Base-by-base conservation (phyloP, 1,284 basidiomycete genomes). In the Cystobasidiaceae sp. region DNA sequence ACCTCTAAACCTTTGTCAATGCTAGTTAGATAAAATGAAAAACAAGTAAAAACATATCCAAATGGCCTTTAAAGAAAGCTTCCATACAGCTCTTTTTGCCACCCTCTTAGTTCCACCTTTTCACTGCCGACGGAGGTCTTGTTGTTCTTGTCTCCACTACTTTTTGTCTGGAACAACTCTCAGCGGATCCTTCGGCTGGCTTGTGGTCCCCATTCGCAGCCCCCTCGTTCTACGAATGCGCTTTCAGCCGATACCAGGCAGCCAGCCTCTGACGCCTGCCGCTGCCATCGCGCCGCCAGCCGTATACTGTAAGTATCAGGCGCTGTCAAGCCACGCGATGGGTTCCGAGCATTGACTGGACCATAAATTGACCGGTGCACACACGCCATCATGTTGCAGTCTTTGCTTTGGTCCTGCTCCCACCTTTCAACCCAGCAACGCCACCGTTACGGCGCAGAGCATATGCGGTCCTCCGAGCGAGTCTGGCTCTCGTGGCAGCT, bases 191-290 rank as follows among this genome's bases (percentile, higher is more conserved):
- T 13, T 28, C 2, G 15, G 13, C 11, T 5, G 13, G n/a, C 3
- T 8, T 28, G 9, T 13, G 17, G 8, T 15, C 28, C 8, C 33
- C 33, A 30, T n/a, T 9, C 1, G 2, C 2, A 8, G 9, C 13
- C 13, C n/a, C 27, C 2, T 15, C 49, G 8, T 32, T 21, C 21
- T 28, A n/a, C n/a, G 49, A 15, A 62, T 62, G 60, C 52, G 41
- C 43, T 64, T 64, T 28, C 30, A 46, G 52, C 61, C 61, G 32
- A 64, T 64, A 28, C 61, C 61, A 1, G 61, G 61, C 27, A 56
- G 51, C 27, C 44, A 39, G 51, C 61, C 61, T 45, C 39, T 64
- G 61, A 55, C 51, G 2, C 3, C 56, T 25, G 25, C 41, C 7
- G 61, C 61, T 9, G 61, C 61, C 17, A 23, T 64, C 30, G 19